These are phyloP conservation scores for Pythium grandisporangium DNA, from an alignment of 352 stramenopile genomes.

Conservation along the genomic window DNA sequence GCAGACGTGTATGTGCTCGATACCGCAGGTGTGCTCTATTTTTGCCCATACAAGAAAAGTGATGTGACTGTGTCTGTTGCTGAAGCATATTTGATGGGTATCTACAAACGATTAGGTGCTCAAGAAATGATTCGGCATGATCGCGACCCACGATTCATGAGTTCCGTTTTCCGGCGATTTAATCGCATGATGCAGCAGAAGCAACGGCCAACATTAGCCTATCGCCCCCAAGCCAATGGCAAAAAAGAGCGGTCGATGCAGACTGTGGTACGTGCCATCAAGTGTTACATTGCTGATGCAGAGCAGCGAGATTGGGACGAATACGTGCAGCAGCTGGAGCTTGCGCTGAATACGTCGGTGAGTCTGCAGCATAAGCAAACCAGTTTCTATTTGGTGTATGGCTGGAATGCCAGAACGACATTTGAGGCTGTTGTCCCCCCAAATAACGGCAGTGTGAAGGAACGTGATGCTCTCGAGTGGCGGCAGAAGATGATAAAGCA, in stretches of 20 bases:
- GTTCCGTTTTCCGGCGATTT: slow-evolving; percentile 16
- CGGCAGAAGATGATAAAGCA: neutral
- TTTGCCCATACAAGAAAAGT: slow-evolving; percentile 15
- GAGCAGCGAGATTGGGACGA: slow-evolving; percentile 23
- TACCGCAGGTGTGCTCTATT: slow-evolving; percentile 1
- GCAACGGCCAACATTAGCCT: slow-evolving; percentile 18
- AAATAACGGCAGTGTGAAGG: neutral
- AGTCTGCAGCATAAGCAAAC: neutral
- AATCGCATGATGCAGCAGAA: slow-evolving; percentile 9
- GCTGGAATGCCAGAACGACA: neutral
- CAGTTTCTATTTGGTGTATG: neutral
- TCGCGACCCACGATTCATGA: slow-evolving; percentile 20
- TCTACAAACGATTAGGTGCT: slow-evolving; percentile 16
- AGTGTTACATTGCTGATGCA: slow-evolving; percentile 9
- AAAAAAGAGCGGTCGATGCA: slow-evolving; percentile 22
- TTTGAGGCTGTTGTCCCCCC: neutral
- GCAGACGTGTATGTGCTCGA: slow-evolving; percentile 1
- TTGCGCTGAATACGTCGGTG: slow-evolving; percentile 9
- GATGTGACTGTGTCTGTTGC: slow-evolving; percentile 12
- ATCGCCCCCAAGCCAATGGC: slow-evolving; percentile 20
- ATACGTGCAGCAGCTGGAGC: slow-evolving; percentile 13
- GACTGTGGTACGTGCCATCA: slow-evolving; percentile 14
- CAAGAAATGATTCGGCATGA: slow-evolving; percentile 13
- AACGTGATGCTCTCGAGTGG: neutral
- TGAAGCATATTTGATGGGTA: slow-evolving; percentile 12